These are phyloP conservation scores for Magnolia kwangsiensis DNA, from an alignment of 164 flowering plant genomes.

Conservation along the genomic window DNA sequence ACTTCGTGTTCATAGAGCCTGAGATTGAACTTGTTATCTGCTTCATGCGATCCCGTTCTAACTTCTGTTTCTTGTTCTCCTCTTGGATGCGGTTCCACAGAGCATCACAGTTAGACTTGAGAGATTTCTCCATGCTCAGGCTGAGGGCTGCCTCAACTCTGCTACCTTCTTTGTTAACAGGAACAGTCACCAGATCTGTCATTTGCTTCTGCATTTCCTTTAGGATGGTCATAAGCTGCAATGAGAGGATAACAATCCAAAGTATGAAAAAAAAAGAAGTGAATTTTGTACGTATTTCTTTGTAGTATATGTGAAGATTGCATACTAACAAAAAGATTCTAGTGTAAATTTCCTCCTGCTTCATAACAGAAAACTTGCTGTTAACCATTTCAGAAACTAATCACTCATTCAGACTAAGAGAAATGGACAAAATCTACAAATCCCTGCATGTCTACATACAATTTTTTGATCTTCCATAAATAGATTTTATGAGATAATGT, in stretches of 20 bases:
- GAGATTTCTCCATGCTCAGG: conserved; percentile 64
- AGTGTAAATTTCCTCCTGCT: too few species aligned
- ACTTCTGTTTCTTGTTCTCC: conserved; percentile 63
- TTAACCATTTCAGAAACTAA: too few species aligned
- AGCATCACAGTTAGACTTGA: conserved; percentile 79
- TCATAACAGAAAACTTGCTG: too few species aligned
- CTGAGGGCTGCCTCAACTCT: conserved; percentile 77
- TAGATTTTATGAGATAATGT: too few species aligned
- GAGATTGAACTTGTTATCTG: conserved; percentile 51
- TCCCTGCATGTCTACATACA: too few species aligned
- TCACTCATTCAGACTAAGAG: too few species aligned
- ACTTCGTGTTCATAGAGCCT: conserved; percentile 67
- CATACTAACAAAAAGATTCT: too few species aligned
- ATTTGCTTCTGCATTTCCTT: conserved; percentile 86
- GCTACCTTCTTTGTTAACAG: conserved; percentile 80
- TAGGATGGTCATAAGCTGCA: conserved; percentile 63
- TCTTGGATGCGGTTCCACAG: conserved; percentile 86
- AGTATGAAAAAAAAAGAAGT: background rate
- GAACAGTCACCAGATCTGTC: conserved; percentile 37
- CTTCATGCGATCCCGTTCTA: conserved; percentile 54
- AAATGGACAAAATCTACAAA: too few species aligned
- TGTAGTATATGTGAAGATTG: background rate
- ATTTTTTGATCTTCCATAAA: too few species aligned
- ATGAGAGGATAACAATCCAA: background rate
- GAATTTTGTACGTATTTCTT: background rate